phyloP scores from a whole-genome alignment of 164 flowering plant genomes.

The Malania oleifera region DNA sequence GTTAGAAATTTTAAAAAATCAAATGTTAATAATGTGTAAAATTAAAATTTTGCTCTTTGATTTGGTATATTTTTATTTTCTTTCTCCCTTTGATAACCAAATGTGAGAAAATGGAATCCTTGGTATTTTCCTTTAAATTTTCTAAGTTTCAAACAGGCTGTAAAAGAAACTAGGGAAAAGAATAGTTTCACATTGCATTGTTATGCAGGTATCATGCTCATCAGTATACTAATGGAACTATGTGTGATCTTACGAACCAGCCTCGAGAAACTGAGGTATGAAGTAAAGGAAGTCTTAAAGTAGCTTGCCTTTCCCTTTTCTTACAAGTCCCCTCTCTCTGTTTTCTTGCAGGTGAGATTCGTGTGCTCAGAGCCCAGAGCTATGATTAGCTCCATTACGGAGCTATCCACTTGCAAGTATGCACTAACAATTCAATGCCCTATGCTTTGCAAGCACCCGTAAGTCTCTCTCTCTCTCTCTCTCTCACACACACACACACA shows the following conservation, averaged over 20 bases:
- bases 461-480: conserved; percentile 30
- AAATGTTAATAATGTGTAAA: no score
- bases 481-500: no score
- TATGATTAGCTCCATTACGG: conserved; percentile 84
- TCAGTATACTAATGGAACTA: conserved; percentile 78
- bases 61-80: no score
- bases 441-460: conserved; percentile 94
- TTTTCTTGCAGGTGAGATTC: conserved; percentile 67
- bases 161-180: not conserved
- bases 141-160: no score
- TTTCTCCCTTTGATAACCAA: no score
- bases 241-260: conserved; percentile 81
- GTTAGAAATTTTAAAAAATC: no score
- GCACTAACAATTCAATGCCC: conserved; percentile 86
- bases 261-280: conserved; percentile 91
- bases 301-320: not conserved
- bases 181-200: not conserved
- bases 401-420: conserved; percentile 94
- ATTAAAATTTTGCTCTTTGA: no score
- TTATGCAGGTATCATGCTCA: conserved; percentile 88
- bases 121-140: no score
- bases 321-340: conserved; percentile 1
- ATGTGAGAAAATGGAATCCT: no score
- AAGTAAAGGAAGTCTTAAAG: not conserved
- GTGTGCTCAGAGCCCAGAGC: conserved; percentile 86